These are phyloP conservation scores for Cordyceps fumosorosea DNA, from an alignment of 2,329 filamentous ascomycete species.

Conservation along the genomic window DNA sequence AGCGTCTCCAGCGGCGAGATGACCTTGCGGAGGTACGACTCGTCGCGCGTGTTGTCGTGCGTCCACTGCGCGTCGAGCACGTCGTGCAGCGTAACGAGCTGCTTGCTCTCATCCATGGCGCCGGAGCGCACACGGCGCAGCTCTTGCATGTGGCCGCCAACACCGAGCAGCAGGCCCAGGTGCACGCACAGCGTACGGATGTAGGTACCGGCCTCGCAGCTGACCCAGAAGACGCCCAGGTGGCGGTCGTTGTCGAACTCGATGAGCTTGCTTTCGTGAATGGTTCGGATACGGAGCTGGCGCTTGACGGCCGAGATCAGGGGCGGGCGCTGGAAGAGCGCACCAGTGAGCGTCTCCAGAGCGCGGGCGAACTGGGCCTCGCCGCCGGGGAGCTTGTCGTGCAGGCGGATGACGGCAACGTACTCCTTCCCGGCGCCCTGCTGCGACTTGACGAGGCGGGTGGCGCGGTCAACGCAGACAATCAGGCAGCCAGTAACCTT, in stretches of 20 bases:
- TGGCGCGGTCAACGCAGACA: slow-evolving; percentile 93
- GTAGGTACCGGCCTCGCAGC: slow-evolving; percentile 95
- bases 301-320: slow-evolving; percentile 98
- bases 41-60: slow-evolving; percentile 91
- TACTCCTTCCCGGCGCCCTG: slow-evolving; percentile 99
- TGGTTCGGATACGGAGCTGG: slow-evolving; percentile 94
- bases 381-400: slow-evolving; percentile 90
- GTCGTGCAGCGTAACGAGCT: slow-evolving; percentile 81
- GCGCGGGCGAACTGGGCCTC: slow-evolving; percentile 89
- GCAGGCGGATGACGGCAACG: slow-evolving; percentile 87
- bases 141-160: slow-evolving; percentile 98
- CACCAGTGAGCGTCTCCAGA: slow-evolving; percentile 91
- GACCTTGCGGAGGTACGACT: slow-evolving; percentile 83
- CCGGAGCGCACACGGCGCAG: slow-evolving; percentile 87
- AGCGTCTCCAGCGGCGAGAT: slow-evolving; percentile 91
- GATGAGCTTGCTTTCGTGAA: slow-evolving; percentile 92
- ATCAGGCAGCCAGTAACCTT: slow-evolving; percentile 96
- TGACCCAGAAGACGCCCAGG: slow-evolving; percentile 98
- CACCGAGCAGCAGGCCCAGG: slow-evolving; percentile 66
- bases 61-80: slow-evolving; percentile 92
- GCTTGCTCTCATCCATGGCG: slow-evolving; percentile 87
- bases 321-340: slow-evolving; percentile 84
- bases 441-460: slow-evolving; percentile 95
- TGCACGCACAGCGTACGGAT: slow-evolving; percentile 98
- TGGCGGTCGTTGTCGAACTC: slow-evolving; percentile 99